Evolutionary conservation across 2,329 filamentous ascomycete species (phyloP), one percentile per base, ranked within the genome.

Genomic region (Metarhizium humberi): DNA sequence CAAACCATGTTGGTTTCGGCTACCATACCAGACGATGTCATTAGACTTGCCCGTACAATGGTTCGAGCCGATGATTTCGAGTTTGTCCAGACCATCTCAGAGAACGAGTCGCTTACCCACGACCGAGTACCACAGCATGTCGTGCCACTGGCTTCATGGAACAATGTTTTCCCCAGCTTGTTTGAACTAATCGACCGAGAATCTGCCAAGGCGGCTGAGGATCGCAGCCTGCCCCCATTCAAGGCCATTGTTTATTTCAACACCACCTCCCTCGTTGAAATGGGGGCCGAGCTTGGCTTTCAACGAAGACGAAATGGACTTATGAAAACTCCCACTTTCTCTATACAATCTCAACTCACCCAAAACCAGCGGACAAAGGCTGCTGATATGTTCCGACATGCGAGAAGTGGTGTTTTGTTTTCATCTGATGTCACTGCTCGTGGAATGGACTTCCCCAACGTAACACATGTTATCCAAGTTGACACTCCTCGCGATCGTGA

Each of bases 1-100:
- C 94, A 99, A 71, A 96, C 92, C 6, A 83, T 99, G 64, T 86
- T 99, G 71, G 96, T 95, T 70, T 97, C 92, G 14, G 94, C 94
- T 48, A 99, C 94, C 11, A 88, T 99, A 36, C 90, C 92, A 49
- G 79, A 80, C 57, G 83, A 91, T 59, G 92, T 99, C 48, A 85
- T 96, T 61, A 73, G 80, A 47, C 80, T 97, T 51, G 92, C 95
- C 45, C 82, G 86, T 57, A 73, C 75, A 61, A 90, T 90, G 61
- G 86, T 97, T 68, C 90, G 92, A 67, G 81, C 82, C 2, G 76
- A 78, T 58, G 80, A 90, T 62, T 97, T 95, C 71, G 84, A 95
- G 67, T 95, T 94, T 64, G 84, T 96, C 57, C 88, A 92, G 70
- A 95, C 90, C n/a, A 88, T 99, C 58, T 75, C 79, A 55, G 82